Conservation (phyloP, 2,329 filamentous ascomycete species). For the Ophiostoma perfectum region DNA sequence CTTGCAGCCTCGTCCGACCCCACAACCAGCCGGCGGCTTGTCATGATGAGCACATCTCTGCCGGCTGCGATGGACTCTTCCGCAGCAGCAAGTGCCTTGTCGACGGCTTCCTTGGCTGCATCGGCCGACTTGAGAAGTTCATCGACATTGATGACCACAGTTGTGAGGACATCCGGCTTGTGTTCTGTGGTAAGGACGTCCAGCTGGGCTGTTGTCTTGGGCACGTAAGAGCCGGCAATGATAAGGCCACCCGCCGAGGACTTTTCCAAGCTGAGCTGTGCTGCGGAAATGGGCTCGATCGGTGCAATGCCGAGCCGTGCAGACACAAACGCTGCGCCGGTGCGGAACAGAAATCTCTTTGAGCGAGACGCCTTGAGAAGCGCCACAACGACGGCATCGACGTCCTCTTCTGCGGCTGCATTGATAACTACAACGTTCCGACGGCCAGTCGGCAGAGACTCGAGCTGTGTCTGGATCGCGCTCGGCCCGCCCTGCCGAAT, state of each 20-base stretch:
- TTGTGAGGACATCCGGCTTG: background rate
- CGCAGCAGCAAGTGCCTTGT: background rate
- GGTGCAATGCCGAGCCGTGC: background rate
- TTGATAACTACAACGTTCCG: conserved; percentile 43
- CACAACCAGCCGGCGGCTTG: conserved; percentile 42
- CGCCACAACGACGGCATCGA: conserved; percentile 50
- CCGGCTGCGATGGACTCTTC: background rate
- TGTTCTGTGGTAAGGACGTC: background rate
- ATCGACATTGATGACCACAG: background rate
- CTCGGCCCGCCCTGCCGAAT: background rate
- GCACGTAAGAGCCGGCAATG: background rate
- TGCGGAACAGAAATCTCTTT: conserved; percentile 33
- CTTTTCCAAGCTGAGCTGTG: background rate
- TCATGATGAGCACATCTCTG: conserved; percentile 23
- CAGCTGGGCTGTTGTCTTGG: background rate
- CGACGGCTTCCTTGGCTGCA: background rate
- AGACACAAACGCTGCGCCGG: background rate
- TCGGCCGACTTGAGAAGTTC: background rate
- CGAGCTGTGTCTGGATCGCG: background rate
- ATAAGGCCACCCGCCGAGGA: background rate
- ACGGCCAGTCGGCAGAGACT: conserved; percentile 33
- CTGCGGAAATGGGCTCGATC: background rate
- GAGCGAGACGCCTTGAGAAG: conserved; percentile 34
- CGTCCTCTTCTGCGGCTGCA: conserved; percentile 45
- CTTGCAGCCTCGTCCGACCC: conserved; percentile 46